phyloP scores from a whole-genome alignment of 495 filamentous ascomycete genomes.

The Penicillium samsonianum region DNA sequence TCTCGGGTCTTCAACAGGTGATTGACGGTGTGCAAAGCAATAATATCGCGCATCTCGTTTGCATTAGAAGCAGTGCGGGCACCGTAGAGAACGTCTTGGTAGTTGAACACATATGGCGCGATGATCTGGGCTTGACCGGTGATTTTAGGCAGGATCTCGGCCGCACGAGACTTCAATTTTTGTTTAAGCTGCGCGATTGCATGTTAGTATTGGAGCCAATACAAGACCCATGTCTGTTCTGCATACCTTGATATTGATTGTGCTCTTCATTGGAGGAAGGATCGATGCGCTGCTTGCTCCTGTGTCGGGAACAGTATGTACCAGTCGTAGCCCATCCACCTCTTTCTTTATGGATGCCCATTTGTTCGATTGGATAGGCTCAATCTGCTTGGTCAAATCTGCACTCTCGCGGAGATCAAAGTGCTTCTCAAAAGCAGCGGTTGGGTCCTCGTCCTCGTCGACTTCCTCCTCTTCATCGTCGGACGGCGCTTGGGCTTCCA shows the following conservation, averaged over 20 bases:
- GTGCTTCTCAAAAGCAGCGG: slow-evolving; percentile 79
- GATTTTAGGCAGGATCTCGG: slow-evolving; percentile 37
- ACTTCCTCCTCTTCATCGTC: slow-evolving; percentile 46
- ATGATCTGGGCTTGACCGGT: slow-evolving; percentile 36
- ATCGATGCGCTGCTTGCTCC: slow-evolving; percentile 28
- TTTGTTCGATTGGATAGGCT: slow-evolving; percentile 53
- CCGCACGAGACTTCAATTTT: slow-evolving; percentile 41
- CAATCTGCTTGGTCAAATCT: slow-evolving; percentile 53
- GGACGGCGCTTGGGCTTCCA: slow-evolving; percentile 42
- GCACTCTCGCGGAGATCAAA: slow-evolving; percentile 65
- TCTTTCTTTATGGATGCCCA: slow-evolving; percentile 55
- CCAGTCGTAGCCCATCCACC: slow-evolving; percentile 48
- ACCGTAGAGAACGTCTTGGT: slow-evolving; percentile 78
- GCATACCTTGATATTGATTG: slow-evolving; percentile 39
- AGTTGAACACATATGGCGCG: slow-evolving; percentile 59
- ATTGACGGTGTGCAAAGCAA: slow-evolving; percentile 84
- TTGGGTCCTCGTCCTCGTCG: slow-evolving; percentile 40
- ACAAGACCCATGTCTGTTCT: background rate
- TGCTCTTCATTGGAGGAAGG: slow-evolving; percentile 41
- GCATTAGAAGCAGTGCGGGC: slow-evolving; percentile 67
- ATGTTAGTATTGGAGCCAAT: slow-evolving; percentile 2
- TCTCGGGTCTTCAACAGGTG: slow-evolving; percentile 94
- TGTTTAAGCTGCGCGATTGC: slow-evolving; percentile 42
- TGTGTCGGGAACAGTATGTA: slow-evolving; percentile 43
- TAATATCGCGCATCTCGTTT: slow-evolving; percentile 64